Evolutionary conservation across 768 basidiomycete species (phyloP).

Genomic region (Neoboletus brunneissimus): DNA sequence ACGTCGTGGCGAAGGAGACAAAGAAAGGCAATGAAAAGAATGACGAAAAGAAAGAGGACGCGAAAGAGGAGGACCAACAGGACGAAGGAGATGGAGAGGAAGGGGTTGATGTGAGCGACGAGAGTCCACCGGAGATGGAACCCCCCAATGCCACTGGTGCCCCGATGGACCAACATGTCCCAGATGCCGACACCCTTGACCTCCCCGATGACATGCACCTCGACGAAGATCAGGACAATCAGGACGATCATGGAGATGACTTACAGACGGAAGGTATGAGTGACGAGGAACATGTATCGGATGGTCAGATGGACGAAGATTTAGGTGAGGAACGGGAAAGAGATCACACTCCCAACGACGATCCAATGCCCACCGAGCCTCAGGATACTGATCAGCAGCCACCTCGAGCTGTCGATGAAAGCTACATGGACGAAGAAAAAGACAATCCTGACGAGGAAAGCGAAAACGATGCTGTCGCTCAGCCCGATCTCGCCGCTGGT

Average conservation of each 20-base stretch:
- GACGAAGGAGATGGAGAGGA: constrained; percentile 30
- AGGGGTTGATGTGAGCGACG: constrained; percentile 9
- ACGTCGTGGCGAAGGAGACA: constrained; percentile 79
- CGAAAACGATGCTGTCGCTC: constrained; percentile 29
- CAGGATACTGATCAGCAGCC: constrained; percentile 22
- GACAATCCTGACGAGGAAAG: constrained; percentile 32
- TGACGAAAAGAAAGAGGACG: constrained; percentile 35
- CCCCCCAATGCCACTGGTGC: constrained; percentile 53
- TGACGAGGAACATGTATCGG: constrained; percentile 24
- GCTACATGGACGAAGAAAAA: constrained; percentile 19
- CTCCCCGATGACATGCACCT: constrained; percentile 86
- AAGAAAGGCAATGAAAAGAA: constrained; percentile 34
- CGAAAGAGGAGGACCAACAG: constrained; percentile 27
- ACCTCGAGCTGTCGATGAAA: constrained; percentile 18
- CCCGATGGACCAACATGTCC: constrained; percentile 72
- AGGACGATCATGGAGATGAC: constrained; percentile 26
- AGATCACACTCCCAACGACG: constrained; percentile 13
- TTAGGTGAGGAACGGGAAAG: constrained; percentile 2
- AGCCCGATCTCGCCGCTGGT: constrained; percentile 36
- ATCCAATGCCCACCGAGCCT: constrained; percentile 23
- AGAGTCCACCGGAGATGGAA: constrained; percentile 44
- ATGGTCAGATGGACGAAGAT: constrained; percentile 32
- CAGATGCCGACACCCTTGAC: constrained; percentile 80
- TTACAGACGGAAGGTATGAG: constrained; percentile 38
- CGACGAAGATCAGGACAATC: constrained; percentile 34